Conservation (phyloP, 2,329 filamentous ascomycete species). For the Cordyceps javanica region DNA sequence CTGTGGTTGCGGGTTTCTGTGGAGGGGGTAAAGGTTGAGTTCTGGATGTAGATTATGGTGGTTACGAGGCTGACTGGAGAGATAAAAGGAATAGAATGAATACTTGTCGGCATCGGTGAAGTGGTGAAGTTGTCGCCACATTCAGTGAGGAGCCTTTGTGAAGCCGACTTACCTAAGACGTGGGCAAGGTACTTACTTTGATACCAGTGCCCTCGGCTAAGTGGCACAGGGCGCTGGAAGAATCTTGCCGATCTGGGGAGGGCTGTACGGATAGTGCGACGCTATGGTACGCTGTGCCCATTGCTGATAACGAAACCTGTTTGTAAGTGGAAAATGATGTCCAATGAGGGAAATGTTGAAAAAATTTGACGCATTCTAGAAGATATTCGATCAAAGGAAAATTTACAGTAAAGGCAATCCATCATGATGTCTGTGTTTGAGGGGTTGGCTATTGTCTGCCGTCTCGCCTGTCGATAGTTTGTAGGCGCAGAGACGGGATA, state of each 20-base stretch:
- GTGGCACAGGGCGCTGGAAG: neutral
- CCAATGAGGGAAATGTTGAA: too few relatives aligned
- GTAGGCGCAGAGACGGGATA: neutral
- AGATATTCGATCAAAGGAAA: too few relatives aligned
- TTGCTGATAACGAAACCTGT: too few relatives aligned
- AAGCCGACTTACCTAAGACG: too few relatives aligned
- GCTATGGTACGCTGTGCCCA: neutral
- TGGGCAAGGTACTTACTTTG: too few relatives aligned
- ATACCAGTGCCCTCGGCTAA: neutral
- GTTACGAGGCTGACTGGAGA: neutral
- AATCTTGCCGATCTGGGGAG: constrained; percentile 1
- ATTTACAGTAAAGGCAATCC: neutral
- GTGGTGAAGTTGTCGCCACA: neutral
- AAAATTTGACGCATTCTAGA: too few relatives aligned
- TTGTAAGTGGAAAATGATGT: too few relatives aligned
- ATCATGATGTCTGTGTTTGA: neutral
- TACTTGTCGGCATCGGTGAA: too few relatives aligned
- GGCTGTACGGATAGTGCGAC: neutral
- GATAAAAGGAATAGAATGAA: too few relatives aligned
- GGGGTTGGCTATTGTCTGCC: neutral
- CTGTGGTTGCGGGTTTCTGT: too few relatives aligned
- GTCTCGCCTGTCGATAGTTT: neutral
- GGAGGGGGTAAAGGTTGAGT: neutral
- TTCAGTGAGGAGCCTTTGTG: neutral
- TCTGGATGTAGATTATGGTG: neutral